Evolutionary conservation across 2,329 filamentous ascomycete genomes (phyloP), one percentile per base, ranked within the genome.

Genomic region (Beauveria medogensis): DNA sequence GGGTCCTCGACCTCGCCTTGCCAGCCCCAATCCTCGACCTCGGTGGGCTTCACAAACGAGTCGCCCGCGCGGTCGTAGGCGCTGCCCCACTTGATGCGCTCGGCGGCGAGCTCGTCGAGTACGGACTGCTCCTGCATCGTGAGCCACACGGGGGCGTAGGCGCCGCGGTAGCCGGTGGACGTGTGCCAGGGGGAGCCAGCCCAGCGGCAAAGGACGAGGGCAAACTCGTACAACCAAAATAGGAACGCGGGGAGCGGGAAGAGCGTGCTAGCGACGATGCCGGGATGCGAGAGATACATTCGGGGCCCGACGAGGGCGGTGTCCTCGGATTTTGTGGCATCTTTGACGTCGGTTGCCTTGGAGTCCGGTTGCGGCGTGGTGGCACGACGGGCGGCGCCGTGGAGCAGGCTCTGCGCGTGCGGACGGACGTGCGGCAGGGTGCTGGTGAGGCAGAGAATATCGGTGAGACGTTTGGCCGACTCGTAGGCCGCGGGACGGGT

Each of bases 141-240:
- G 7, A 96, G 75, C 88, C 90, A 97, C 26, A 89, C 87, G 5
- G 90, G 83, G 0, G 91, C 85, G 53, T 82, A 82, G 8, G 92
- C 91, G 47, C 89, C 92, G 22, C 83, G 81, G 75, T 96, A 96
- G 0, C 87, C 80, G n/a, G 81, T 82, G 54, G 90, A 80, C 0
- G 83, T 80, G 72, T 97, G 93, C 94, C 94, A 99, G 12, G 90
- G 90, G 3, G 90, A 95, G 54, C 94, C 94, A 28, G 92, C 71
- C 77, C 83, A 86, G 65, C 93, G 89, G 16, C 85, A 85, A 18
- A 96, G 48, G 71, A 86, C 87, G 71, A 95, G 87, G 3, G 82
- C 77, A 22, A 83, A 69, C 55, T 83, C 74, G 82, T 94, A 94
- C 63, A 82, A 78, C 71, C 84, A 87, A 64, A 85, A 82, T 63